Evolutionary conservation across 768 basidiomycete genomes (phyloP).

Genomic region (Tricholoma flavovirens): DNA sequence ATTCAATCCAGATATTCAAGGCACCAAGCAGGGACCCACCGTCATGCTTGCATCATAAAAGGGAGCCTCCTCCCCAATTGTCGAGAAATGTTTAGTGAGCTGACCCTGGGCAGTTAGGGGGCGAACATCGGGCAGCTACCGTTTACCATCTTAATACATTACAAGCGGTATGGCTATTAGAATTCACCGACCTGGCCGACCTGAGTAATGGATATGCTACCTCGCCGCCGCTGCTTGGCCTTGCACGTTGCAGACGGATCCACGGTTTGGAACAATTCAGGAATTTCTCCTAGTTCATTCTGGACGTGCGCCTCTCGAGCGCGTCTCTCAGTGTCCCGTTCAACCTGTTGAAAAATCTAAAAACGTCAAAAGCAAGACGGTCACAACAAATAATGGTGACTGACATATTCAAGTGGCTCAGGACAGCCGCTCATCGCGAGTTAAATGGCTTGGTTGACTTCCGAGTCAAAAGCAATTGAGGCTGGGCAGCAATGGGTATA

Average conservation of each 20-base stretch:
- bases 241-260: slow-evolving; percentile 16
- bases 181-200: slow-evolving; percentile 48
- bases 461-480: no score
- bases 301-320: slow-evolving; percentile 6
- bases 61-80: slow-evolving; percentile 39
- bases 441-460: background rate
- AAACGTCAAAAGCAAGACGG: background rate
- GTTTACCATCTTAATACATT: slow-evolving; percentile 14
- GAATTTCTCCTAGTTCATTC: background rate
- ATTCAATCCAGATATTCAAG: slow-evolving; percentile 4
- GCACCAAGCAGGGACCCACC: slow-evolving; percentile 22
- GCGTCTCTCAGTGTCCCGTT: slow-evolving; percentile 14
- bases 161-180: slow-evolving; percentile 4
- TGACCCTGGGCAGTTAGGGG: slow-evolving; percentile 20
- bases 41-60: slow-evolving; percentile 42
- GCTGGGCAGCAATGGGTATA: no score
- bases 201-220: slow-evolving; percentile 53
- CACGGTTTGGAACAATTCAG: background rate
- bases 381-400: background rate
- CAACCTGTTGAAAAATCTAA: slow-evolving; percentile 15
- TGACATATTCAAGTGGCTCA: slow-evolving; percentile 15
- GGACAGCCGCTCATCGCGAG: slow-evolving; percentile 9
- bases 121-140: slow-evolving; percentile 17
- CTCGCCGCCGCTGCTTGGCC: slow-evolving; percentile 35
- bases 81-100: slow-evolving; percentile 29